A percentile compares a stretch with the other conserved stretches of the same genome.
Evolutionary conservation across 805 yeast genomes (phyloP).

Genomic region (Metschnikowia similis): DNA sequence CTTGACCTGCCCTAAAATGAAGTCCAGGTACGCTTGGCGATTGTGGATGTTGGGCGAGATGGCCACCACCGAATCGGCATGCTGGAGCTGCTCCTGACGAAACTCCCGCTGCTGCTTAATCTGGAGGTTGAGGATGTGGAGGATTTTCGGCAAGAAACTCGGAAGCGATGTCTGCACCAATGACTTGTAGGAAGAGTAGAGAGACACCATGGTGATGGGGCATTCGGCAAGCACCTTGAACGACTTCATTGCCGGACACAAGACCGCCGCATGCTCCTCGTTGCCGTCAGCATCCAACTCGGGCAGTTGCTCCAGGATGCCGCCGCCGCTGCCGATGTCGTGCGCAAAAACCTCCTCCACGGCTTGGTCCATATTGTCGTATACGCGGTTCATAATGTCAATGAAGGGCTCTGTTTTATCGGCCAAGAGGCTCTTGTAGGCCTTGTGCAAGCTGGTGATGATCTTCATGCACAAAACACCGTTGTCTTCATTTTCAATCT

Average conservation of each 20-base stretch:
- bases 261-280: conserved; percentile 42
- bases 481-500: conserved; percentile 88
- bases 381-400: conserved; percentile 68
- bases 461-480: conserved; percentile 89
- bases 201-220: conserved; percentile 92
- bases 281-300: conserved; percentile 12
- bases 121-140: conserved; percentile 68
- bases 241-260: conserved; percentile 69
- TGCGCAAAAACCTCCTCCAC: conserved; percentile 64
- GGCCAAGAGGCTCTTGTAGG: conserved; percentile 63
- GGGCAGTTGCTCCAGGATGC: conserved; percentile 6
- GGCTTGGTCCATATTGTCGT: conserved; percentile 72
- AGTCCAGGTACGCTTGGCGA: conserved; percentile 79
- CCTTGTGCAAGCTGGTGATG: conserved; percentile 78
- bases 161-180: conserved; percentile 69
- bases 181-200: conserved; percentile 82
- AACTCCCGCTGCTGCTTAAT: conserved; percentile 65
- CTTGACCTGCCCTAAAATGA: conserved; percentile 88
- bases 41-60: conserved; percentile 74
- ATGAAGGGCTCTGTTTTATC: conserved; percentile 78
- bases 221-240: conserved; percentile 93
- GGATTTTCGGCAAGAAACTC: conserved; percentile 73
- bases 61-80: conserved; percentile 59
- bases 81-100: conserved; percentile 44
- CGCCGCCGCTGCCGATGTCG: conserved; percentile 5